A percentile compares a stretch with the other conserved stretches of the same genome.
Conservation (phyloP, 139 green algal genomes). For the Astrephomene gubernaculifera region DNA sequence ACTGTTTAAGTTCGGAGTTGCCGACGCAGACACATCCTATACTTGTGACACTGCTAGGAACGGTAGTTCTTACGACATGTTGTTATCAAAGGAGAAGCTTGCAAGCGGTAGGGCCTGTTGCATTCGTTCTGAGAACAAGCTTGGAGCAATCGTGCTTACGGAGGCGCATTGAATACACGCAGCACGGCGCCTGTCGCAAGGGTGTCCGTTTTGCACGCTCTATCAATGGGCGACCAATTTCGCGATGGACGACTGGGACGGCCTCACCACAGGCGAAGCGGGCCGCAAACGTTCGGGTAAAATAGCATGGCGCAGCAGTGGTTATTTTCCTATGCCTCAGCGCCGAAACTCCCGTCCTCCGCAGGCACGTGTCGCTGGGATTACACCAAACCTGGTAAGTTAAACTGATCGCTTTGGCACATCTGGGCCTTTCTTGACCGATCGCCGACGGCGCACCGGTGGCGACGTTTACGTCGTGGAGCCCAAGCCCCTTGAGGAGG, state of each 20-base stretch:
- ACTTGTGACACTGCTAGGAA: too few species aligned
- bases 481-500: conserved; percentile 80
- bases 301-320: too few species aligned
- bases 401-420: background rate
- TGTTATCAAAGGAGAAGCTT: background rate
- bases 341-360: too few species aligned
- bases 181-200: background rate
- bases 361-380: conserved; percentile 23
- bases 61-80: conserved; percentile 3
- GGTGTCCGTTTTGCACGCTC: background rate
- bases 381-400: conserved; percentile 30
- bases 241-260: background rate
- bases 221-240: background rate
- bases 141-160: background rate
- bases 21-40: too few species aligned
- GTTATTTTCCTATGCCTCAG: too few species aligned
- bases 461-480: conserved; percentile 79
- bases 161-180: background rate
- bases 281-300: conserved; percentile 22
- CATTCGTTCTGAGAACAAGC: background rate
- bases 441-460: background rate
- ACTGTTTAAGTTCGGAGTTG: too few species aligned
- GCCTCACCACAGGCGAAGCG: background rate
- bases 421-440: background rate
- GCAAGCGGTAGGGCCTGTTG: background rate